Evolutionary conservation across 2,329 filamentous ascomycete genomes (phyloP), one percentile per base, ranked within the genome.

Genomic region (Neonectria sp.): DNA sequence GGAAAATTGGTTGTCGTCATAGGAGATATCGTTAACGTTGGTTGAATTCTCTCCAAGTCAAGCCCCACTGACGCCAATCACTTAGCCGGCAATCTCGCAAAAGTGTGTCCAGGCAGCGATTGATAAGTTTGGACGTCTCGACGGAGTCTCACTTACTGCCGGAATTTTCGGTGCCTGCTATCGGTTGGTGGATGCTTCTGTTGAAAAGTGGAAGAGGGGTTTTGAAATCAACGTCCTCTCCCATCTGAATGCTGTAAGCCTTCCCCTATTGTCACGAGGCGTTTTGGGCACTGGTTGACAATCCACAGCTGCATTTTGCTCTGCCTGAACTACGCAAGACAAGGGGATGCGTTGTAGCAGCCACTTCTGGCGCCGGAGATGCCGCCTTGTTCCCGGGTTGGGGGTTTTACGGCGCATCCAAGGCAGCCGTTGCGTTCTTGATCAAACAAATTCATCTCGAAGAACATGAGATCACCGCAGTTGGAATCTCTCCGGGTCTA

Each of bases 361-460:
- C 46, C 5, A 49, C 46, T 25, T 49, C 46, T 49, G 46, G 46
- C 6, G 46, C 46, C 11, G 46, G 46, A 11, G 46, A 25, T 24
- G 46, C 46, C 17, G 11, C 46, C 46, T 15, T 49, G 8, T 49
- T 49, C 25, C 25, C 46, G 31, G 46, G 46, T 9, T 49, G 46
- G 46, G 46, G 46, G 8, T 49, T 49, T 29, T 49, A 49, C 25
- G 46, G 46, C 8, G 17, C 17, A n/a, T 49, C 46, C 17, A 49
- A 49, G 11, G 48, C 48, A 11, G n/a, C 48, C 7, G 48, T 51
- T 17, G 48, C 24, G 3, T 51, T 51, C 48, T 4, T 51, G 5
- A 51, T 51, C n/a, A 51, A 51, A 31, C 48, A 51, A 17, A 2
- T 51, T 3, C 48, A 51, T 51, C 48, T 51, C 24, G 48, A 51